Conservation (phyloP, 1,284 basidiomycete species). For the Moesziomyces globuligerus region DNA sequence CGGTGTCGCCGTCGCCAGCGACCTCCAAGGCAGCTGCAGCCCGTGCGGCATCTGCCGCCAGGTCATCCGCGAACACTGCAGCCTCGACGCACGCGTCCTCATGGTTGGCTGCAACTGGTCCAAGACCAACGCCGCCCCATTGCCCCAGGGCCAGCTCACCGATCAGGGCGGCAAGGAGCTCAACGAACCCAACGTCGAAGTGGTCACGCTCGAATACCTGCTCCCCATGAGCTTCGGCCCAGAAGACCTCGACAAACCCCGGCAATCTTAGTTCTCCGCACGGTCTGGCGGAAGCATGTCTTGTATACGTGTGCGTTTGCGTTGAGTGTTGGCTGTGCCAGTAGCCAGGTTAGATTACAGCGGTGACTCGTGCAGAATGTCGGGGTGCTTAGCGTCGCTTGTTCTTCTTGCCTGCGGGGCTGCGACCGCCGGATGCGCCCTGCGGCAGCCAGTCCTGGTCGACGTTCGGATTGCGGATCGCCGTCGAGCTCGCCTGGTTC, state of each 20-base stretch:
- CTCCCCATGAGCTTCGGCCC: constrained; percentile 90
- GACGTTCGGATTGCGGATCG: constrained; percentile 46
- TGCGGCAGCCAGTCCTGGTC: constrained; percentile 50
- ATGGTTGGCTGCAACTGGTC: constrained; percentile 79
- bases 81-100: constrained; percentile 76
- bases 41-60: constrained; percentile 90
- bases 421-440: constrained; percentile 19
- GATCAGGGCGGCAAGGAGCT: constrained; percentile 49
- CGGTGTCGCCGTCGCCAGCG: constrained; percentile 56
- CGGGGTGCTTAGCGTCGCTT: constrained; percentile 17
- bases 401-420: constrained; percentile 38
- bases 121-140: constrained; percentile 8
- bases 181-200: constrained; percentile 69
- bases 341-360: too few species aligned
- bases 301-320: too few species aligned
- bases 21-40: constrained; percentile 53
- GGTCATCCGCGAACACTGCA: constrained; percentile 87
- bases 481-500: constrained; percentile 18
- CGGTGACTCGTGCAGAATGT: too few species aligned
- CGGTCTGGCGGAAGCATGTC: too few species aligned
- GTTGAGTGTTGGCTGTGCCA: too few species aligned
- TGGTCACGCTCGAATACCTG: constrained; percentile 76
- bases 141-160: constrained; percentile 5
- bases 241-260: constrained; percentile 72
- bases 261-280: constrained; percentile 18